A percentile compares a stretch with the other conserved stretches of the same genome.
These are phyloP conservation scores for Penicillium paradoxum DNA, from an alignment of 495 filamentous ascomycete genomes.

Conservation along the genomic window DNA sequence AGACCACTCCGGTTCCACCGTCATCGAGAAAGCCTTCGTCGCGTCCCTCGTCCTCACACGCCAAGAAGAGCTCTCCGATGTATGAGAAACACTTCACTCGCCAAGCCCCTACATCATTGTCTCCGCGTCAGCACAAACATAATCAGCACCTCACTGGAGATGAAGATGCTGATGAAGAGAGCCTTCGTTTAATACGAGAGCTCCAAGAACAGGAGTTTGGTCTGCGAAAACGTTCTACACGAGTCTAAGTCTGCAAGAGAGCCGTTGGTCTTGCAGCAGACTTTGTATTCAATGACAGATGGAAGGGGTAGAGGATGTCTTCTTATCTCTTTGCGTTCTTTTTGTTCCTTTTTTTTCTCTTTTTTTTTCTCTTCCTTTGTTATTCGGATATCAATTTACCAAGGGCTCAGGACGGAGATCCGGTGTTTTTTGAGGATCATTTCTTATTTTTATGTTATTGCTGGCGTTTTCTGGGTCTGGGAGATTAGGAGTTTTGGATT, in stretches of 20 bases:
- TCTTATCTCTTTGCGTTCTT: neutral
- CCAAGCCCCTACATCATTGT: slow-evolving; percentile 23
- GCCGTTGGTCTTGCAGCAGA: neutral
- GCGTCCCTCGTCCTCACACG: slow-evolving; percentile 42
- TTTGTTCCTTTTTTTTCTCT: neutral
- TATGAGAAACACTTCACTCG: slow-evolving; percentile 32
- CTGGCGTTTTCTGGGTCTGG: slow-evolving; percentile 4
- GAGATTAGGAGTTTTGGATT: slow-evolving; percentile 2
- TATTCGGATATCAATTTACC: slow-evolving; percentile 6
- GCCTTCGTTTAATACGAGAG: slow-evolving; percentile 51
- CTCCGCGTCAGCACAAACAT: slow-evolving; percentile 34
- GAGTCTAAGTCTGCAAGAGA: neutral
- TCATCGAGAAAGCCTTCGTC: slow-evolving; percentile 33
- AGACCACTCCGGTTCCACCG: slow-evolving; percentile 30
- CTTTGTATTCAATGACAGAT: neutral
- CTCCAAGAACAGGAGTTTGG: slow-evolving; percentile 57
- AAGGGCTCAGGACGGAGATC: neutral
- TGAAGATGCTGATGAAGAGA: slow-evolving; percentile 46
- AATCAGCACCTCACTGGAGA: slow-evolving; percentile 26
- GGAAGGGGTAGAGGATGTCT: neutral
- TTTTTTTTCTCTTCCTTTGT: too few species aligned
- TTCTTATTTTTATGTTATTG: slow-evolving; percentile 1
- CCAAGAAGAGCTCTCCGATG: slow-evolving; percentile 42
- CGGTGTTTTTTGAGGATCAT: slow-evolving; percentile 3
- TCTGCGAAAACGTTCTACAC: slow-evolving; percentile 41